phyloP scores from a whole-genome alignment of 2,329 filamentous ascomycete species.

The Helotiales sp. region DNA sequence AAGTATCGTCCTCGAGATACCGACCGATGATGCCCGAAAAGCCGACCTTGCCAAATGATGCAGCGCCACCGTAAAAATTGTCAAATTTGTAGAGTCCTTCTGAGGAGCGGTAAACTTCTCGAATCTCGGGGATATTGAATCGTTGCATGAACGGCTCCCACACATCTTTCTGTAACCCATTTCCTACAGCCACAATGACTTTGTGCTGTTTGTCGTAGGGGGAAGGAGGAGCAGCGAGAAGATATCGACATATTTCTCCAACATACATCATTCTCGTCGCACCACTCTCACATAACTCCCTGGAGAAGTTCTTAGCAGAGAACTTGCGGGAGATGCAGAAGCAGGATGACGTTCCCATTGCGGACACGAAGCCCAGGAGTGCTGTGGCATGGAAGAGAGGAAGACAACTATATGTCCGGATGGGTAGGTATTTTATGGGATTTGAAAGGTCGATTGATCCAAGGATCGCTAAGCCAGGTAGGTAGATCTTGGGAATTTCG shows the following conservation, averaged over 20 bases:
- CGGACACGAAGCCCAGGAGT: slow-evolving; percentile 44
- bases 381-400: slow-evolving; percentile 51
- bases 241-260: slow-evolving; percentile 50
- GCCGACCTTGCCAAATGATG: slow-evolving; percentile 44
- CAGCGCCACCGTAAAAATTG: slow-evolving; percentile 42
- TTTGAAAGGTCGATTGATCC: slow-evolving; percentile 38
- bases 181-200: slow-evolving; percentile 46
- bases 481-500: slow-evolving; percentile 40
- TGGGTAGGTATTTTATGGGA: slow-evolving; percentile 42
- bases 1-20: slow-evolving; percentile 41
- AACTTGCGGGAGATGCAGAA: slow-evolving; percentile 47
- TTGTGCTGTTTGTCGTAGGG: slow-evolving; percentile 46
- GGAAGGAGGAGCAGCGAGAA: slow-evolving; percentile 44
- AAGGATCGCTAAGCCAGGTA: slow-evolving; percentile 40
- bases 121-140: slow-evolving; percentile 45
- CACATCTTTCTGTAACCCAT: slow-evolving; percentile 48
- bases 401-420: slow-evolving; percentile 47
- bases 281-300: slow-evolving; percentile 42
- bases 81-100: slow-evolving; percentile 47
- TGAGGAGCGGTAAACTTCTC: slow-evolving; percentile 48
- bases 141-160: slow-evolving; percentile 47
- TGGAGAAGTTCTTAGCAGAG: slow-evolving; percentile 46
- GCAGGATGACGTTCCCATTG: slow-evolving; percentile 41
- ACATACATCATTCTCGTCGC: slow-evolving; percentile 47
- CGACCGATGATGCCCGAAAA: slow-evolving; percentile 43